Base-by-base conservation (phyloP, 1,284 basidiomycete species). In the Exobasidium rhododendri region DNA sequence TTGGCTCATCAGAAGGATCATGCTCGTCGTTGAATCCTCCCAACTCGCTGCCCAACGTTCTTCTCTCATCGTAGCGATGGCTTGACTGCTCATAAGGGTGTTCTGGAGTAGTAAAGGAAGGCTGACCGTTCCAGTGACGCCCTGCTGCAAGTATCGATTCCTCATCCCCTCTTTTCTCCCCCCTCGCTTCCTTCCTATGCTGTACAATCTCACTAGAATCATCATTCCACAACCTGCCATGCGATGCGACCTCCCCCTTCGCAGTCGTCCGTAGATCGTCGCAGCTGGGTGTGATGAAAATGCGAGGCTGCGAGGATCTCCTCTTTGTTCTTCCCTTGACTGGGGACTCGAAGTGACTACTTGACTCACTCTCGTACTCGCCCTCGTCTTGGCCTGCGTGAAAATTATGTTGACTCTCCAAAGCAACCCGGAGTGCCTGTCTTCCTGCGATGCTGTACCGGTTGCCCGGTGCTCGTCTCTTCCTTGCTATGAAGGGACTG, bases 251-350 rank as follows among this genome's bases (percentile, higher is more conserved):
- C 4, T 67, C 65, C 57, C 58, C 56, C 50, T 67, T 60, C 6
- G 69, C 30, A 13, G 68, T 52, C 5, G 65, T 56, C 26, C 68
- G 70, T 3, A 75, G 61, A 31, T 75, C 73, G 32, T 75, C 73
- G 14, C 69, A 69, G 32, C 72, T 74, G 4, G 73, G 72, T 26
- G 73, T 75, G 56, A 75, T 74, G 30, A 71, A 64, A 46, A 75
- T 75, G 11, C 69, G 63, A 3, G 73, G 73, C 14, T 67, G 57
- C 1, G n/a, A 58, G 22, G 26, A 24, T 26, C 20, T 17, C 13
- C 47, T 20, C 13, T 20, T 14, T 24, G n/a, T 20, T 24, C 47
- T 17, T 50, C 3, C 47, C 28, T 50, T 50, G 14, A 26, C 47
- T 14, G 69, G 69, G 40, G 68, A 69, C 2, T 68, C 68, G 14